phyloP scores from a whole-genome alignment of 2,329 filamentous ascomycete genomes.

The Fusarium ramigenum region DNA sequence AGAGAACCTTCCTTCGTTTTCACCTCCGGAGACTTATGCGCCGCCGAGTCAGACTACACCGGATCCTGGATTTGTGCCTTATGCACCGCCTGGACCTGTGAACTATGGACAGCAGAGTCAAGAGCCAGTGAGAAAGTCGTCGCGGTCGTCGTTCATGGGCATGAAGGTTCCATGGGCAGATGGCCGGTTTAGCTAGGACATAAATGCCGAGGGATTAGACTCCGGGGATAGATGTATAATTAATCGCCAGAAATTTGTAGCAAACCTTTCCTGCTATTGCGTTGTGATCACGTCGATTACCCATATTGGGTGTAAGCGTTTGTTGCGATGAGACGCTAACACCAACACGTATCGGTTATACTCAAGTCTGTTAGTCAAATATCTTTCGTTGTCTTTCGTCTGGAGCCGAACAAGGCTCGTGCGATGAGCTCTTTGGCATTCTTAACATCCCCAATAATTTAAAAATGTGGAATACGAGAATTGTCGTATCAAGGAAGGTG shows the following conservation, averaged over 20 bases:
- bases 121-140: conserved; percentile 1
- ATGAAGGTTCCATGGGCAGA: conserved; percentile 31
- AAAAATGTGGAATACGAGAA: background rate
- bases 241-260: no score
- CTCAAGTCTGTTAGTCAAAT: background rate
- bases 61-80: background rate
- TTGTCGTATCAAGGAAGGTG: fast-evolving
- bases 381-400: background rate
- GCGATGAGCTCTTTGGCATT: fast-evolving
- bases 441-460: fast-evolving
- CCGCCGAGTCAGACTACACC: background rate
- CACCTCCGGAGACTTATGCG: background rate
- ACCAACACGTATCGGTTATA: fast-evolving
- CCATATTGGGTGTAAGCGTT: background rate
- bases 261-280: background rate
- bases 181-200: background rate
- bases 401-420: no score
- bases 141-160: conserved; percentile 20
- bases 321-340: background rate
- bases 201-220: background rate
- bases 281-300: background rate
- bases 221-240: background rate
- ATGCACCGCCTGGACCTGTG: background rate
- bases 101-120: background rate
- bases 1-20: background rate